Evolutionary conservation across 306 rosid species (phyloP), one percentile per base, ranked within the genome.

Genomic region (Rosa multiflora): DNA sequence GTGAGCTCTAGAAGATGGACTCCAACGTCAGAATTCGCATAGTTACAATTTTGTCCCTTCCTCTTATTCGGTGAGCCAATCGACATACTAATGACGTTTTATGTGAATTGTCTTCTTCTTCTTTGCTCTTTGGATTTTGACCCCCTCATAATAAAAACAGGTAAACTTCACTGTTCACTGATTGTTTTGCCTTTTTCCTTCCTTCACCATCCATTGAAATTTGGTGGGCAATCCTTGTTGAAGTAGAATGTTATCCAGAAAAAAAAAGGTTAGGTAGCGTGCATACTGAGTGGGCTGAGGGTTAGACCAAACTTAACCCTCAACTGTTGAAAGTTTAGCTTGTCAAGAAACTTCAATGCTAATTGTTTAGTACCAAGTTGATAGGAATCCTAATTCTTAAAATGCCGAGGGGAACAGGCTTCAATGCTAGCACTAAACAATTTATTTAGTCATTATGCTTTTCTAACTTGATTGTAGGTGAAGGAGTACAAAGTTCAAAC

Each of bases 331-430:
- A 12, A 32, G 20, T 63, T 10, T 74, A 52, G 35, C 0, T 53
- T 21, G 48, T 52, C n/a, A 73, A 55, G 5, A 39, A 77, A 9
- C 4, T 3, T 0, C 17, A 37, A 39, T 8, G 17, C 26, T 4
- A 37, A 21, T 53, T 21, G 74, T 77, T 37, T 21, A 67, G 26
- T 14, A 67, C 67, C 68, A 58, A 63, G 75, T 55, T 62, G 49
- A 61, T 69, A 13, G 61, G 70, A 74, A 67, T 80, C 75, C 67
- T 20, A 14, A 8, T 58, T 66, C n/a, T 21, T 77, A 53, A 64
- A 77, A 52, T 35, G 58, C 47, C 62, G 52, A 72, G 64, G 32
- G 62, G 70, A 39, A 64, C 55, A 49, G 12, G 61, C 48, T 10
- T 40, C 12, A 32, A 42, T 43, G 49, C 40, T 46, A 14, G 58